Evolutionary conservation across 2,329 filamentous ascomycete species (phyloP).

Genomic region (Drechslerella coelobrocha): DNA sequence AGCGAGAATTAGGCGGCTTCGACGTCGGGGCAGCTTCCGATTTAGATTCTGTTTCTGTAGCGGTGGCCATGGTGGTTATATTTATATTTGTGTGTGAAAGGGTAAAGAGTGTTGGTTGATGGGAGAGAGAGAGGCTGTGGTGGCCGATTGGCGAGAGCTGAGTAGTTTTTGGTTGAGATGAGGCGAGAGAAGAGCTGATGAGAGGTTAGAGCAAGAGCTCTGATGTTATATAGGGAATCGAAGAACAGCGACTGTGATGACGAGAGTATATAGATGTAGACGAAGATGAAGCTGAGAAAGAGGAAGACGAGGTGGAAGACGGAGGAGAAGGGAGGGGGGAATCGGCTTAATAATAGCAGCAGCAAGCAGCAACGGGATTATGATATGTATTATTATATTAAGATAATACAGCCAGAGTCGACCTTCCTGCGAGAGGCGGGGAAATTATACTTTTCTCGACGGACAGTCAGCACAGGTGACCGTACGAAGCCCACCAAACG

Average conservation of each 20-base stretch:
- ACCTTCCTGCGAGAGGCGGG: conserved; percentile 1
- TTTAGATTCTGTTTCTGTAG: conserved; percentile 39
- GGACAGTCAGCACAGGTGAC: background rate
- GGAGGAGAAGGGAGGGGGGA: conserved; percentile 10
- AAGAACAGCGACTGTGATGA: too few species aligned
- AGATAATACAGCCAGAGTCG: too few species aligned
- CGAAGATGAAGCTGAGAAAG: background rate
- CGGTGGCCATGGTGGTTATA: conserved; percentile 35
- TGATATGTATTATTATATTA: too few species aligned
- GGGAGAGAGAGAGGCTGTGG: background rate
- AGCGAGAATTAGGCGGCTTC: conserved; percentile 50
- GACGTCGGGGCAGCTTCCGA: conserved; percentile 37
- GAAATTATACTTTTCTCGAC: conserved; percentile 26
- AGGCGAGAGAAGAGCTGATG: background rate
- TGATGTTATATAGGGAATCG: conserved; percentile 12
- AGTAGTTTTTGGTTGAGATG: too few species aligned
- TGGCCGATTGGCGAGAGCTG: too few species aligned
- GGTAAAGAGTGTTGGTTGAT: background rate
- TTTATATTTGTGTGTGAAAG: background rate
- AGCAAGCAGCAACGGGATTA: background rate
- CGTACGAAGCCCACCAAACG: background rate
- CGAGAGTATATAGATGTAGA: too few species aligned
- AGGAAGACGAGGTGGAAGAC: conserved; percentile 3
- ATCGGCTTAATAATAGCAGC: conserved; percentile 14
- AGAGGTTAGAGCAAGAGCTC: background rate